phyloP scores from a whole-genome alignment of 306 rosid genomes.

The Senna tora region DNA sequence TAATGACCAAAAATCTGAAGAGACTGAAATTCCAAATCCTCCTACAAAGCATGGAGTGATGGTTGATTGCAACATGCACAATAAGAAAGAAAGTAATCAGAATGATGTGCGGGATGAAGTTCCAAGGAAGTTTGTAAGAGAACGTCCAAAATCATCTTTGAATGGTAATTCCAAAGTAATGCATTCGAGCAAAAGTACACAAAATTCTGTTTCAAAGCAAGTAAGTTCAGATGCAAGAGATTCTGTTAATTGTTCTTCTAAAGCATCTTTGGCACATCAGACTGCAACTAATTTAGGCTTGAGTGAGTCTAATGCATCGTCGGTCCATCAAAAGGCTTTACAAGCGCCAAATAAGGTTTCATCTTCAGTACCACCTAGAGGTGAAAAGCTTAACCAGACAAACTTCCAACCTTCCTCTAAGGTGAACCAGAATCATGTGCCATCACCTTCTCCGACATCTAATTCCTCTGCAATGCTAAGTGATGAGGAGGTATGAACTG shows the following conservation, averaged over 20 bases:
- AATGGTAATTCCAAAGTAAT: slow-evolving; percentile 53
- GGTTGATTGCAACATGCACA: slow-evolving; percentile 51
- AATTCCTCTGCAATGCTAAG: slow-evolving; percentile 72
- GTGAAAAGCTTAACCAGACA: slow-evolving; percentile 73
- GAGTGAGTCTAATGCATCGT: slow-evolving; percentile 54
- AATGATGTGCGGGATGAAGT: slow-evolving; percentile 63
- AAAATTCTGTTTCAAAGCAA: slow-evolving; percentile 67
- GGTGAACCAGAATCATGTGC: slow-evolving; percentile 64
- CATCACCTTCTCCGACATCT: slow-evolving; percentile 38
- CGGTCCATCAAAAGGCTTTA: slow-evolving; percentile 58
- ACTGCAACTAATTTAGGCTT: slow-evolving; percentile 48
- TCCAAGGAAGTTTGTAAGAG: slow-evolving; percentile 63
- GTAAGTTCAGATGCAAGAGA: slow-evolving; percentile 59
- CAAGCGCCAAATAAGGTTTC: slow-evolving; percentile 64
- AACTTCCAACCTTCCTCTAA: slow-evolving; percentile 59
- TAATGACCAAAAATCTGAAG: slow-evolving; percentile 53
- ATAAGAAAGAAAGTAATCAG: slow-evolving; percentile 58
- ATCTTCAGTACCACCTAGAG: slow-evolving; percentile 64
- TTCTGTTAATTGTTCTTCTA: slow-evolving; percentile 53
- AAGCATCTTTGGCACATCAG: slow-evolving; percentile 50
- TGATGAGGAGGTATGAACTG: slow-evolving; percentile 85
- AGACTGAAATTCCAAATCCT: slow-evolving; percentile 52
- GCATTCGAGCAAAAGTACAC: slow-evolving; percentile 61
- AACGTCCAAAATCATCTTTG: slow-evolving; percentile 59
- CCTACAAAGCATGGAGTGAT: slow-evolving; percentile 49